A percentile compares a stretch with the other conserved stretches of the same genome.
Conservation (phyloP, 148 eudicot species). For the Cornus suecica region DNA sequence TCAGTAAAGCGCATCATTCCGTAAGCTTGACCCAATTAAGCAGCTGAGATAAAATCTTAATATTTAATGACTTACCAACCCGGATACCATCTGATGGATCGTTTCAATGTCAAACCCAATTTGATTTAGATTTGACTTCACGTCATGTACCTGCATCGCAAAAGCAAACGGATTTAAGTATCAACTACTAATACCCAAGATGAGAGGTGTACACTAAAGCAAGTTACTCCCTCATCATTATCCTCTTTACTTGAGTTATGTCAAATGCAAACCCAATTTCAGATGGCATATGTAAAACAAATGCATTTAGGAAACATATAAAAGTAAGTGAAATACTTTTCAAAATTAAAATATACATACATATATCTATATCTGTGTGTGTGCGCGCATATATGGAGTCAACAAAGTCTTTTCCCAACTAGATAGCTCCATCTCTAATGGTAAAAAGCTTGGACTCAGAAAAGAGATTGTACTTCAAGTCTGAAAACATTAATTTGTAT, state of each 20-base stretch:
- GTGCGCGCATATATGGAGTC: too few species aligned
- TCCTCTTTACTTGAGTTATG: neutral
- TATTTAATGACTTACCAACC: conserved; percentile 54
- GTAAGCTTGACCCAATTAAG: conserved; percentile 8
- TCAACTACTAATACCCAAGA: neutral
- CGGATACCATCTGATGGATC: conserved; percentile 68
- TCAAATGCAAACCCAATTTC: neutral
- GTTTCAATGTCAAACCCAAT: conserved; percentile 72
- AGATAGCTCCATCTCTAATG: too few species aligned
- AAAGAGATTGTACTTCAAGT: too few species aligned
- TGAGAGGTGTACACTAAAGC: neutral
- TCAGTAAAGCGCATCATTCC: conserved; percentile 7
- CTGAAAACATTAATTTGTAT: too few species aligned
- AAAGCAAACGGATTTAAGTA: neutral
- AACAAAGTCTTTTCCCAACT: too few species aligned
- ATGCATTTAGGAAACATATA: conserved; percentile 2
- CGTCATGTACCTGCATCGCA: conserved; percentile 64
- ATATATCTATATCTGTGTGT: too few species aligned
- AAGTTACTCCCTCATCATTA: neutral
- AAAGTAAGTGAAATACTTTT: neutral
- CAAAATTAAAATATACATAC: too few species aligned
- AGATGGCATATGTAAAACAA: neutral
- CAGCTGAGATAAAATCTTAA: neutral
- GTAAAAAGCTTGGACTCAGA: too few species aligned
- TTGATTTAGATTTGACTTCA: conserved; percentile 60